phyloP scores from a whole-genome alignment of 2,329 filamentous ascomycete species.

The Fusarium proliferatum region DNA sequence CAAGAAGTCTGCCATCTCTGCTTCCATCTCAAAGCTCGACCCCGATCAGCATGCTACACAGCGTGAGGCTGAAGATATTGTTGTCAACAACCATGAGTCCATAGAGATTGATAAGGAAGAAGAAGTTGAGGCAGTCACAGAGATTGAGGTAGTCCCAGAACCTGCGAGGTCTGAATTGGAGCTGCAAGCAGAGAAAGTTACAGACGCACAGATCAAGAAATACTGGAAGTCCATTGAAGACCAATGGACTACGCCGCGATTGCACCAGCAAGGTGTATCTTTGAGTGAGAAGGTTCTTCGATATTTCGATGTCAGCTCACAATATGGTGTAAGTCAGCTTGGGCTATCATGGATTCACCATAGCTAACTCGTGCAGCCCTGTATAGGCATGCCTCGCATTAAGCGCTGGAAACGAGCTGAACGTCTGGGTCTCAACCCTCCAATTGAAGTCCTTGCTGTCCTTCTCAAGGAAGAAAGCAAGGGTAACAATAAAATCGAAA shows the following conservation, averaged over 20 bases:
- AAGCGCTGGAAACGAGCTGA: constrained; percentile 92
- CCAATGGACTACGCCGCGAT: constrained; percentile 72
- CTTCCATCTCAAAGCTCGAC: constrained; percentile 51
- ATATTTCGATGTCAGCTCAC: constrained; percentile 91
- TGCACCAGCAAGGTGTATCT: constrained; percentile 81
- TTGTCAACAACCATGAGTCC: constrained; percentile 30
- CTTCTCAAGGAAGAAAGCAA: constrained; percentile 76
- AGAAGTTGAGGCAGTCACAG: constrained; percentile 21
- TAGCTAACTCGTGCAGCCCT: constrained; percentile 66
- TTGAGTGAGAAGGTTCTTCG: constrained; percentile 86
- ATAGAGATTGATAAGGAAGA: constrained; percentile 38
- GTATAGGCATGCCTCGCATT: constrained; percentile 82
- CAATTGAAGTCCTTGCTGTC: constrained; percentile 89
- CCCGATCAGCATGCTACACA: constrained; percentile 38
- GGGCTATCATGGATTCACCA: not conserved
- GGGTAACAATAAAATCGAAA: constrained; percentile 65
- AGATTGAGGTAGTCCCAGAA: constrained; percentile 41
- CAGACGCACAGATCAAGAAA: constrained; percentile 73
- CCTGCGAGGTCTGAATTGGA: constrained; percentile 63
- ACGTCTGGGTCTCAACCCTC: constrained; percentile 83
- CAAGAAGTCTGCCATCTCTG: constrained; percentile 57
- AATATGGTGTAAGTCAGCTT: constrained; percentile 84
- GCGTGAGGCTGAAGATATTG: constrained; percentile 27
- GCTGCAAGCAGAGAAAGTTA: constrained; percentile 71
- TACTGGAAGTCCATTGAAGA: constrained; percentile 84